A percentile compares a stretch with the other conserved stretches of the same genome.
phyloP scores from a whole-genome alignment of 768 basidiomycete species.

The Sutorius australiensis region DNA sequence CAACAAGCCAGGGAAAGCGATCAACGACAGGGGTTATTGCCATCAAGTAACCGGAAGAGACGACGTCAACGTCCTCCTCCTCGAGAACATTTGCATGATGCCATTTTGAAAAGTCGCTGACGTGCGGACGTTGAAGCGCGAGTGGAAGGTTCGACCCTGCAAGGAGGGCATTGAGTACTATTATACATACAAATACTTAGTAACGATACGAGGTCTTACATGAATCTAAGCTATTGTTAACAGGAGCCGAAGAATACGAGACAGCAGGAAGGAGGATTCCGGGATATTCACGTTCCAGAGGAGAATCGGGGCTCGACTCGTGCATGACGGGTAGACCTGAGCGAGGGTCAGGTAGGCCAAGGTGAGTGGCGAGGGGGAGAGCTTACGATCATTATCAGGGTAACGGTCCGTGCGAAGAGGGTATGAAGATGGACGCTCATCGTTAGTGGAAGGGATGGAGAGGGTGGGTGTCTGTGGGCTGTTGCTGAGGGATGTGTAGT shows the following conservation, averaged over 20 bases:
- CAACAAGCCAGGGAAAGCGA: conserved; percentile 13
- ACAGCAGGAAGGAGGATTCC: conserved; percentile 31
- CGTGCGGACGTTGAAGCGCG: conserved; percentile 28
- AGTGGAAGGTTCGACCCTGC: conserved; percentile 39
- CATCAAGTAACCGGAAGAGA: conserved; percentile 24
- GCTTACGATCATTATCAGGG: conserved; percentile 30
- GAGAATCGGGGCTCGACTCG: conserved; percentile 32
- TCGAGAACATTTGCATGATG: conserved; percentile 10
- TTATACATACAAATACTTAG: conserved; percentile 64
- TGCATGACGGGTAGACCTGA: conserved; percentile 31
- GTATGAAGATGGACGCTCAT: conserved; percentile 36
- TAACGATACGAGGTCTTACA: conserved; percentile 74
- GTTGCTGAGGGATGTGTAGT: conserved; percentile 38
- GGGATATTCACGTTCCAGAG: conserved; percentile 29
- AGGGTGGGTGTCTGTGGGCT: conserved; percentile 47
- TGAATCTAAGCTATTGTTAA: conserved; percentile 57
- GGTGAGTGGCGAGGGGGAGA: background rate
- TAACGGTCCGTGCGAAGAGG: conserved; percentile 30
- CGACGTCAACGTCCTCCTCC: conserved; percentile 16
- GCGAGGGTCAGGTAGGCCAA: background rate
- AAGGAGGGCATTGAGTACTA: conserved; percentile 61
- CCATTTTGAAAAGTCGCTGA: conserved; percentile 26
- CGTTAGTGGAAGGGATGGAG: conserved; percentile 41
- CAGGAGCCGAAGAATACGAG: conserved; percentile 32
- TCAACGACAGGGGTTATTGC: conserved; percentile 1